Base-by-base conservation (phyloP, 2,329 filamentous ascomycete genomes). In the Epichloe amarillans region DNA sequence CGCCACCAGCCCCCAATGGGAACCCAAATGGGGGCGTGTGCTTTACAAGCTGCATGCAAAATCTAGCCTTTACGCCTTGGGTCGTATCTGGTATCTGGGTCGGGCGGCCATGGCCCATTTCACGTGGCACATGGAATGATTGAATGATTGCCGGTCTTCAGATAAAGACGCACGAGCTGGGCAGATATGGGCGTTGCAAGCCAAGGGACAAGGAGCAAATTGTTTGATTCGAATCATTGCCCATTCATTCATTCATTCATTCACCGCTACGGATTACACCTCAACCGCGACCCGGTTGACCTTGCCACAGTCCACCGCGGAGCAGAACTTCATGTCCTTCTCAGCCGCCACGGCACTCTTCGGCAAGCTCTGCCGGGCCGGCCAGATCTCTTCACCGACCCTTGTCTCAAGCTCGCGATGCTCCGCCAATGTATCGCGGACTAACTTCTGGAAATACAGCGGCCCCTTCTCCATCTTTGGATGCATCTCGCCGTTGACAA, bases 401-500 rank as follows among this genome's bases (percentile, higher is more conserved):
- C 62, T 61, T 57, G 69, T 66, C 60, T 80, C 76, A 23, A 64
- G 64, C 53, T 70, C 64, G 54, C 69, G 64, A 55, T 80, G 75
- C 38, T 68, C 67, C 33, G 66, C 67, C 36, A 80, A 63, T 15
- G 68, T 60, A 40, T 77, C 70, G 3, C 76, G 72, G 36, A 74
- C 69, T 3, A 64, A 62, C 43, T 69, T 69, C 66, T 80, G 76
- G 69, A 80, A 79, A 62, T 72, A 77, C 0, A 80, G 64, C 0
- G 77, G 75, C 0, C 77, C 76, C 61, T 80, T 75, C 62, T 84
- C 80, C 62, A 76, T 72, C 47, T 69, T 67, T 0, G 80, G 79
- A 60, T 84, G 80, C 62, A 83, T 66, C 60, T 82, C 74, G 49
- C 80, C 80, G 58, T 78, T 82, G 60, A 80, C 66, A 53, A 82